Evolutionary conservation across 495 filamentous ascomycete genomes (phyloP), one percentile per base, ranked within the genome.

Genomic region (Penicillium coffeae): DNA sequence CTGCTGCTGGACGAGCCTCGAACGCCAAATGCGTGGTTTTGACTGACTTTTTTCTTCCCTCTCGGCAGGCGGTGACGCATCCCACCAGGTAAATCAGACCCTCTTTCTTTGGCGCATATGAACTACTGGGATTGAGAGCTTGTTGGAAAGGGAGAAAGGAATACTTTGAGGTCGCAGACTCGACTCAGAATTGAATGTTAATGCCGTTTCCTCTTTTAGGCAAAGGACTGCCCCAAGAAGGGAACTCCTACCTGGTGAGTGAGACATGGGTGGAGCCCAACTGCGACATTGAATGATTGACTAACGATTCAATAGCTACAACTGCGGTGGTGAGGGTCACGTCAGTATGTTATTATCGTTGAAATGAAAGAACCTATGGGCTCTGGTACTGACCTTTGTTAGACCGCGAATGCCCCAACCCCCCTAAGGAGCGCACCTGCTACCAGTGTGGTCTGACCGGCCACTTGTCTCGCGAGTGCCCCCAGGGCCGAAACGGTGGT

Each of bases 401-500:
- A 88, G 85, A 86, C 79, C 90, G 94, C 68, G 93, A 98, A 61
- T 98, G 93, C 76, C 85, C 87, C 48, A 80, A 83, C 59, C 85
- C 89, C 33, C 81, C 84, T 38, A 96, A 95, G 80, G 90, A 95
- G 73, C 95, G 95, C 76, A 83, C 87, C 30, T 98, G 93, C 84
- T 98, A 97, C 77, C 84, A 88, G 52, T 97, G 92, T 76, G 87
- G 86, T 60, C 78, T 85, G 62, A 68, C 80, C 47, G 93, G 93
- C 39, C 93, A 98, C 76, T 85, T 98, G 66, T 91, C 88, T 53
- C 92, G 93, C 59, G 93, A 98, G 54, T 98, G 94, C 76, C 75
- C 75, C 47, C 80, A 85, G 60, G 66, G 74, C 34, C 64, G 70
- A 47, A 71, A 77, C 53, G 71, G 78, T 54, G 72, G 72, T 37